Base-by-base conservation (phyloP, 2,329 filamentous ascomycete genomes). In the Calonectria naviculata region DNA sequence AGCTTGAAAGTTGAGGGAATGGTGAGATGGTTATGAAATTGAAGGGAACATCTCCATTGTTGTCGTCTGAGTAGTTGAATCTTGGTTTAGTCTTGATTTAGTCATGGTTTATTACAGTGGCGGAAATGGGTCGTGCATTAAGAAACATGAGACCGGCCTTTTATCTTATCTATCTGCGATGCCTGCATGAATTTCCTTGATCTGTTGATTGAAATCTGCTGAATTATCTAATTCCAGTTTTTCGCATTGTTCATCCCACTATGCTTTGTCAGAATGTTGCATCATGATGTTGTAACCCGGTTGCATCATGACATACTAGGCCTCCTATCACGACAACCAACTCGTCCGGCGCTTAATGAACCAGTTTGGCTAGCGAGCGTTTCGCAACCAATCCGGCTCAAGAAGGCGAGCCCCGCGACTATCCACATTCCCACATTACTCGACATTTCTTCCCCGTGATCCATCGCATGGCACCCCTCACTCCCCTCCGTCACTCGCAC, bases 381-480 rank as follows among this genome's bases (percentile, higher is more conserved):
- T 61, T 61, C 56, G 56, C 56, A 41, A 21, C 56, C 56, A 61
- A 61, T 61, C 56, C 56, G 56, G 56, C 36, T 61, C 52, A 58
- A 58, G 52, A 31, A 58, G 31, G 15, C 52, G 52, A 38, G 52
- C 52, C 52, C 52, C 52, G 56, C 38, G 56, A 44, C 36, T 44
- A 42, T 61, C 36, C 56, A 61, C 56, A 61, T 44, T 44, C 56
- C 36, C 56, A 61, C 56, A 61, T 61, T 44, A 7, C 38, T 61
- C 26, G 38, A 61, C 56, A 61, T 61, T 61, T 61, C 56, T 44
- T 61, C 56, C 56, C 56, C 56, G 56, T 61, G 56, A 61, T 61
- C 56, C 56, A 44, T 42, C 9, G 36, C 34, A 61, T 29, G 36
- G 38, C 56, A 42, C 38, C 36, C 56, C 56, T 61, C 56, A 61